These are phyloP conservation scores for Coemansia sp. DNA, from an alignment of 192 early-diverging fungal genomes.

Conservation along the genomic window DNA sequence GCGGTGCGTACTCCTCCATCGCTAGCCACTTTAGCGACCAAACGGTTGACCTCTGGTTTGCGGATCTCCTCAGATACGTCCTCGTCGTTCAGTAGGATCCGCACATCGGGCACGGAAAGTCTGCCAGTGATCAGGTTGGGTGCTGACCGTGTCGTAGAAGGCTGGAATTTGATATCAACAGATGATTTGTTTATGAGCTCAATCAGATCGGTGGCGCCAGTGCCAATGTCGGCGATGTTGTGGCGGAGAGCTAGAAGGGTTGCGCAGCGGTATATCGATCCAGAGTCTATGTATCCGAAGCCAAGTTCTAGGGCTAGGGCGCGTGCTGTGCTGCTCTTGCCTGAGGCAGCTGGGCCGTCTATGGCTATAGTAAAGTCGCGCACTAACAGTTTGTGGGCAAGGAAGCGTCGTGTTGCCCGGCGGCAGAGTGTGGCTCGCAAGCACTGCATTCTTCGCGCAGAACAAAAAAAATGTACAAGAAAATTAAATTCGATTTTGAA, in stretches of 20 bases:
- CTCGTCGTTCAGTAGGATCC: constrained; percentile 56
- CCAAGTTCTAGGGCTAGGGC: constrained; percentile 65
- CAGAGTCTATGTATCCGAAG: constrained; percentile 78
- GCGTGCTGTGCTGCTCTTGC: constrained; percentile 80
- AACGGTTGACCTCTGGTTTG: constrained; percentile 56
- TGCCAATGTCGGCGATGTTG: constrained; percentile 11
- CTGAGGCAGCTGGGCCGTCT: constrained; percentile 80
- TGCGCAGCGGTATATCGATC: constrained; percentile 65
- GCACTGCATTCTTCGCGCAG: constrained; percentile 4
- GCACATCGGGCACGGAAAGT: constrained; percentile 37
- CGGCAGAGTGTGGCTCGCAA: not conserved
- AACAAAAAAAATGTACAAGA: not conserved
- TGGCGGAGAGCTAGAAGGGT: constrained; percentile 35
- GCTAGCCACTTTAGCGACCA: constrained; percentile 64
- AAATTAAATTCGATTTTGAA: not conserved
- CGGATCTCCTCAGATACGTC: constrained; percentile 71
- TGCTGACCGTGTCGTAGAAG: not conserved
- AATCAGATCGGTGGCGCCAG: constrained; percentile 39
- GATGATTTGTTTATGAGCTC: constrained; percentile 20
- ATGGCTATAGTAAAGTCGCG: constrained; percentile 65
- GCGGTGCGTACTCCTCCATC: constrained; percentile 59
- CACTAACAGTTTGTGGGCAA: not conserved
- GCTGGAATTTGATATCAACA: constrained; percentile 38
- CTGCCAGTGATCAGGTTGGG: constrained; percentile 19
- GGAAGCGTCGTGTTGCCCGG: not conserved